Base-by-base conservation (phyloP, 1,284 basidiomycete species). In the Rhodotorula sp. region DNA sequence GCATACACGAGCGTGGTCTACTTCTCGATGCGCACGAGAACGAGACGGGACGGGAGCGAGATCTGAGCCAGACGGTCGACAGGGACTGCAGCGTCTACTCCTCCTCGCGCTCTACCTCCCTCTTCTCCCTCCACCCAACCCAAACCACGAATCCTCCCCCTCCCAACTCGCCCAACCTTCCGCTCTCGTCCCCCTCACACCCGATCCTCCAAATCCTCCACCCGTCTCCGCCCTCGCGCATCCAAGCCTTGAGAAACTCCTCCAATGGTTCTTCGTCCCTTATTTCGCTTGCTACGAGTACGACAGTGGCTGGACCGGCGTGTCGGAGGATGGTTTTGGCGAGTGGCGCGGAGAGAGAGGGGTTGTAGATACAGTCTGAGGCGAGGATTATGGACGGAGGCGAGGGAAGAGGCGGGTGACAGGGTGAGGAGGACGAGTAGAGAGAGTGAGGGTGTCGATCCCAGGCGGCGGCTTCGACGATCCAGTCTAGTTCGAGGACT, bases 321-420 rank as follows among this genome's bases (percentile, higher is more conserved):
- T 52, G 55, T 4, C 55, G 54, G 4, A 66, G 44, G 39, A 76
- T 64, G 15, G 74, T 72, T 2, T 61, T 64, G 2, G 68, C 64
- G 8, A 76, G 67, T 11, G 74, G 65, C 0, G 47, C 56, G 0
- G 71, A 58, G 11, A 76, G 62, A 2, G 63, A 52, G 9, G 74
- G 72, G 60, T 76, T 75, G 72, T 74, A 76, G 49, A 76, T 58
- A 39, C 74, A 75, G 44, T 76, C 76, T 17, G 59, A 49, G 4
- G 72, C 72, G 36, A 76, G 30, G 56, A 76, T 67, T 6, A 75
- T 2, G 44, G n/a, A 24, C 10, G 39, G 52, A 1, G 52, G 53
- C 2, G 53, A 20, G 7, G 24, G 24, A 32, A 46, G 54, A 4
- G 27, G 60, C 9, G 51, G 60, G 30, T 44, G 52, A 2, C 46